Conservation (phyloP, 768 basidiomycete genomes). For the Leucosporidium creatinivorum region DNA sequence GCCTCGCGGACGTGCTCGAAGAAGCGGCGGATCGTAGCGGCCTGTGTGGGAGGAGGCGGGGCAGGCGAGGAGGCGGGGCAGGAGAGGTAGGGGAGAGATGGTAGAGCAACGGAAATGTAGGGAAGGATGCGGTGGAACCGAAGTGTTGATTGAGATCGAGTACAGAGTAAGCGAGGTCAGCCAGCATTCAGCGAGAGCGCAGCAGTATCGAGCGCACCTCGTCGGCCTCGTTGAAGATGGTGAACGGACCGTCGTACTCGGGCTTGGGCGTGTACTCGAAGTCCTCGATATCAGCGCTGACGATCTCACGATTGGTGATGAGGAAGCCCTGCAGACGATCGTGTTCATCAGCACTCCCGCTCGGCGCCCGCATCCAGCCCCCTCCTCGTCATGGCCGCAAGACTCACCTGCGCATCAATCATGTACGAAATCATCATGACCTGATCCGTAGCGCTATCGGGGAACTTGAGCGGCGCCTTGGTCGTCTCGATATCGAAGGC, state of each 20-base stretch:
- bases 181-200: no score
- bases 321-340: slow-evolving; percentile 59
- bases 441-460: slow-evolving; percentile 89
- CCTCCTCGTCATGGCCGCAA: no score
- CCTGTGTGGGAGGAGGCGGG: slow-evolving; percentile 45
- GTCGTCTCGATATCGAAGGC: slow-evolving; percentile 98
- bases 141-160: not conserved
- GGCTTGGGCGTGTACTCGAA: slow-evolving; percentile 99
- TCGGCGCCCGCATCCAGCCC: not conserved
- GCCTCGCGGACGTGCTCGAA: slow-evolving; percentile 90
- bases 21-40: slow-evolving; percentile 72
- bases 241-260: slow-evolving; percentile 94
- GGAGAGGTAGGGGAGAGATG: no score
- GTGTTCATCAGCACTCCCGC: not conserved
- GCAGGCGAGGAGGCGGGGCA: no score
- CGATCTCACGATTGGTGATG: slow-evolving; percentile 95
- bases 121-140: not conserved
- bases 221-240: slow-evolving; percentile 75
- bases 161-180: not conserved
- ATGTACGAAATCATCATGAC: slow-evolving; percentile 99
- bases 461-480: slow-evolving; percentile 99
- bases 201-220: slow-evolving; percentile 53
- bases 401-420: slow-evolving; percentile 70
- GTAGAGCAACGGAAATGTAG: not conserved
- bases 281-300: slow-evolving; percentile 93